Evolutionary conservation across 192 early-diverging fungal species (phyloP), one percentile per base, ranked within the genome.

Genomic region (Podila epicladia): DNA sequence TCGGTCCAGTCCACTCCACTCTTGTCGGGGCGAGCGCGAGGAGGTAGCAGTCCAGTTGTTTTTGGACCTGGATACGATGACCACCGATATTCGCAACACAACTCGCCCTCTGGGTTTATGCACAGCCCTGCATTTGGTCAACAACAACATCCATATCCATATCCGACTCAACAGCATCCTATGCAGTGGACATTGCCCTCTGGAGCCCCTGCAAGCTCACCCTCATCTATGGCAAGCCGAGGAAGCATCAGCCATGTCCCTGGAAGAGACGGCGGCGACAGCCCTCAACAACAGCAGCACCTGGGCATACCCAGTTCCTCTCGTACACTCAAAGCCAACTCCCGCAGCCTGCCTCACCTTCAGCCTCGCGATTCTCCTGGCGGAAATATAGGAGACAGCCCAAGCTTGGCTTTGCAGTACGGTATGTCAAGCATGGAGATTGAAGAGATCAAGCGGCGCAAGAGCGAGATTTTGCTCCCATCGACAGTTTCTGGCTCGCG

Each of bases 251-350:
- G 19, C 12, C 20, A 61, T 6, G 37, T 24, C 45, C 37, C 69
- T 65, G 13, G 38, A 58, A 19, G 64, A 64, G 33, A 19, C 45
- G 64, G 20, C 28, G 64, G 51, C 35, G 61, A 5, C 69, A 65
- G 29, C 33, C 49, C 2, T 45, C 74, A 70, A 9, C 26, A 61
- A 26, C 53, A 24, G 8, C 53, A 55, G 20, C 4, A 55, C 19
- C 35, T 35, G 9, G 33, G 58, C 6, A 28, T 64, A 0, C 53
- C 75, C 9, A 31, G 17, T 4, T 15, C 71, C 5, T 29, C 32
- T 35, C 62, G 71, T 1, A 80, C 77, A 13, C 67, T 80, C 12
- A 80, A 80, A 24, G 67, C 71, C 24, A 80, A 73, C 38, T 80
- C 77, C 8, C 64, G 77, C 19, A 80, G 77, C 32, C 22, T 80